phyloP scores from a whole-genome alignment of 2,329 filamentous ascomycete genomes.

The Cryphonectria radicalis region DNA sequence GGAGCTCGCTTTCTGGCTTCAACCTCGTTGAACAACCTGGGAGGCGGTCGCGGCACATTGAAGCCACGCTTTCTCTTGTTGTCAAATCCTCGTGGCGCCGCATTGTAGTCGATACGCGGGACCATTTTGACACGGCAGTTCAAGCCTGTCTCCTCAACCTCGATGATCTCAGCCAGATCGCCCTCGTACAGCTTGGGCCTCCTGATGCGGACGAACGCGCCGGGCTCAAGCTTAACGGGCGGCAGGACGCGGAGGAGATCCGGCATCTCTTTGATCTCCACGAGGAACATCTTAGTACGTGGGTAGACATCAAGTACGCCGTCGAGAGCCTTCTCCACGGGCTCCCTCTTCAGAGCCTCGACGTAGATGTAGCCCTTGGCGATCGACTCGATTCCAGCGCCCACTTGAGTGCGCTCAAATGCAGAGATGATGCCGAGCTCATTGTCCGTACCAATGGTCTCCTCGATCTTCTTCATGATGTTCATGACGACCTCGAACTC shows the following conservation, averaged over 20 bases:
- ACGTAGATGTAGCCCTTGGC: slow-evolving; percentile 98
- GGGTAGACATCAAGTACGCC: slow-evolving; percentile 90
- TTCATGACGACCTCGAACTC: slow-evolving; percentile 88
- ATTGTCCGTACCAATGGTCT: slow-evolving; percentile 76
- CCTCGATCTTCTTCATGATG: slow-evolving; percentile 87
- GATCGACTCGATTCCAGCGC: slow-evolving; percentile 72
- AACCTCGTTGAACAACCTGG: slow-evolving; percentile 87
- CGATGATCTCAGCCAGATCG: slow-evolving; percentile 89
- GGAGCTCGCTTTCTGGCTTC: slow-evolving; percentile 90
- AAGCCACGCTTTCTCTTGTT: slow-evolving; percentile 77
- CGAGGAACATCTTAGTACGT: slow-evolving; percentile 80
- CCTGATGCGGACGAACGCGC: slow-evolving; percentile 89
- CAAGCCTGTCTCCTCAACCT: slow-evolving; percentile 90
- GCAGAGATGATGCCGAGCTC: slow-evolving; percentile 85
- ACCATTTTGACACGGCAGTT: slow-evolving; percentile 87
- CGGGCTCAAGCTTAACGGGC: slow-evolving; percentile 80
- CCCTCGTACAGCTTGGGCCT: slow-evolving; percentile 80
- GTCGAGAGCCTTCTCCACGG: slow-evolving; percentile 82
- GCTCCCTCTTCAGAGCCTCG: slow-evolving; percentile 84
- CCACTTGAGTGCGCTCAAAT: slow-evolving; percentile 83
- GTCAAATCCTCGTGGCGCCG: slow-evolving; percentile 47
- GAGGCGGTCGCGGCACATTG: slow-evolving; percentile 70
- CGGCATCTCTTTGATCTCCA: slow-evolving; percentile 97
- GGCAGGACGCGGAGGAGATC: slow-evolving; percentile 91
- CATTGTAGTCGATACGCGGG: slow-evolving; percentile 82